Percentiles rank a stretch among this genome's conserved stretches.
Evolutionary conservation across 371 early-diverging fungal species (phyloP).

Genomic region (Rhizopus microsporus): DNA sequence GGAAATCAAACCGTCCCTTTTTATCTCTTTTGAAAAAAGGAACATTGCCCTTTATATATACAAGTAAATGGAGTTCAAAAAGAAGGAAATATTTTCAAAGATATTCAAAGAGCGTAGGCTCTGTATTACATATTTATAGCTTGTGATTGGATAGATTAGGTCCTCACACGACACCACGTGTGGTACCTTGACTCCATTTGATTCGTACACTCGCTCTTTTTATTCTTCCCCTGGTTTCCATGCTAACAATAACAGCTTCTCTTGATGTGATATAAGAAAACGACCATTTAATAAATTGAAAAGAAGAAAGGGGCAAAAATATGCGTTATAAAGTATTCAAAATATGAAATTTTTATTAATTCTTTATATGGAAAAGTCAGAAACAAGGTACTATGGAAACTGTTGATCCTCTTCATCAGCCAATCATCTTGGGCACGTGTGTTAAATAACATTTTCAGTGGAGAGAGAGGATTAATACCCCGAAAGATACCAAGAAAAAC

Average conservation of each 20-base stretch:
- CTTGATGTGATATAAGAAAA: too few species aligned
- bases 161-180: slow-evolving; percentile 34
- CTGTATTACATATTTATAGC: background rate
- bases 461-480: background rate
- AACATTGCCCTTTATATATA: background rate
- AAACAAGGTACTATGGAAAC: background rate
- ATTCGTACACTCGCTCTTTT: slow-evolving; percentile 9
- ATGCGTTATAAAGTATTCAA: background rate
- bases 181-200: slow-evolving; percentile 14
- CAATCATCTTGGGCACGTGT: slow-evolving; percentile 14
- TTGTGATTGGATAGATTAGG: slow-evolving; percentile 12
- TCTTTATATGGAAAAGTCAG: background rate
- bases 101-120: background rate
- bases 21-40: background rate
- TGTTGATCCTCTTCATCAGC: background rate
- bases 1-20: slow-evolving; percentile 3
- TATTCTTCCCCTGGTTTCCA: too few species aligned
- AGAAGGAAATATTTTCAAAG: background rate
- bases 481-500: background rate
- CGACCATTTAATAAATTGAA: background rate
- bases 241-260: too few species aligned
- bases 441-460: background rate
- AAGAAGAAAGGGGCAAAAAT: background rate
- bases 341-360: background rate
- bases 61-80: background rate